These are phyloP conservation scores for Gossypium davidsonii DNA, from an alignment of 441 rosid genomes.

Conservation along the genomic window DNA sequence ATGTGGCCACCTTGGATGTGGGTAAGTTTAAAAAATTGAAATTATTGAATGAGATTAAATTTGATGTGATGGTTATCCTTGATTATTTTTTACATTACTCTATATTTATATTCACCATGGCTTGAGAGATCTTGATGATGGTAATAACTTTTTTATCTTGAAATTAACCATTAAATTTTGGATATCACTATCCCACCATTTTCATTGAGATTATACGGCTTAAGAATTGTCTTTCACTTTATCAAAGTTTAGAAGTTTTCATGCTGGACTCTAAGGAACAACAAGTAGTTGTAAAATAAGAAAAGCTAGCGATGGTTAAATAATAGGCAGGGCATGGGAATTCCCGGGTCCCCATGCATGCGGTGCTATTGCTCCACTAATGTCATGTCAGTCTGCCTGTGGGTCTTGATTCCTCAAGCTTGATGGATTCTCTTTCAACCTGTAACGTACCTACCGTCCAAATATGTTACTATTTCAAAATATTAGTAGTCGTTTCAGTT, in stretches of 20 bases:
- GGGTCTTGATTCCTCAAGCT: not conserved
- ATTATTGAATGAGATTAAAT: too few relatives aligned
- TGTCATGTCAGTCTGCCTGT: conserved; percentile 2
- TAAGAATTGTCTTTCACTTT: not conserved
- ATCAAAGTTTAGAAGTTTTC: not conserved
- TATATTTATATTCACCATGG: too few relatives aligned
- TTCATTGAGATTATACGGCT: not conserved
- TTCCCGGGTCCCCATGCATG: not conserved
- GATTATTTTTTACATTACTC: too few relatives aligned
- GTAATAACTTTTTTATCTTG: not conserved
- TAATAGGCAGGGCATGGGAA: not conserved
- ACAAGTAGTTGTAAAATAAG: not conserved
- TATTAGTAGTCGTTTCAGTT: not conserved
- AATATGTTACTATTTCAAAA: not conserved
- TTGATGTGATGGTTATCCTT: too few relatives aligned
- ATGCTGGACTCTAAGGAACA: conserved; percentile 12
- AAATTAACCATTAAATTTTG: not conserved
- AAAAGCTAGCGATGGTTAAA: not conserved
- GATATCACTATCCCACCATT: not conserved
- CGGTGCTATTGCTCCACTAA: not conserved
- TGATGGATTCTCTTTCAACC: conserved; percentile 10
- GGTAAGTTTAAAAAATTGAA: too few relatives aligned
- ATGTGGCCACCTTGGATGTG: too few relatives aligned
- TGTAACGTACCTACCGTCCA: not conserved
- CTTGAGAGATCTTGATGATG: too few relatives aligned